Evolutionary conservation across 139 green algal genomes (phyloP).

Genomic region (Nannochloris sp.): DNA sequence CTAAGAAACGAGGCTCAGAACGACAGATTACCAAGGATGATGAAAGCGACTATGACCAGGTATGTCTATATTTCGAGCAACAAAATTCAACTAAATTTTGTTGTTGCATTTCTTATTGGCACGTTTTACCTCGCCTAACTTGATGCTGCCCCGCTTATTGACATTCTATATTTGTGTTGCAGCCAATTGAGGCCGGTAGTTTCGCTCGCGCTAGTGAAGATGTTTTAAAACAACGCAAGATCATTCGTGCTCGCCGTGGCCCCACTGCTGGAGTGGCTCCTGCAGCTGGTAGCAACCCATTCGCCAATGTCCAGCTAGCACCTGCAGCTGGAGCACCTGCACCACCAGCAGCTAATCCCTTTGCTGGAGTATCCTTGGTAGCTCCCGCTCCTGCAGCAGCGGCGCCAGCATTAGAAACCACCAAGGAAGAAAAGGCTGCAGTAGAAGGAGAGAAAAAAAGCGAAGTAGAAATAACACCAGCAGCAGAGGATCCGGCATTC

Average conservation of each 20-base stretch:
- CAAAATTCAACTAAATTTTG: not conserved
- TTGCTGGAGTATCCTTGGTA: constrained; percentile 9
- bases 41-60: constrained; percentile 27
- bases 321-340: not conserved
- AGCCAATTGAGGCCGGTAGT: constrained; percentile 21
- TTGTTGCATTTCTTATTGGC: not conserved
- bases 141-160: not conserved
- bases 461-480: not conserved
- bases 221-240: constrained; percentile 44
- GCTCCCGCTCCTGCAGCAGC: not conserved
- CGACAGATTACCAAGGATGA: constrained; percentile 60
- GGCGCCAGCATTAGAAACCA: not conserved
- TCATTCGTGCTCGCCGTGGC: constrained; percentile 33
- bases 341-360: constrained; percentile 20
- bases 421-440: not conserved
- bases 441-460: not conserved
- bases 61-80: too few species aligned
- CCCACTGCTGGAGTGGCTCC: not conserved
- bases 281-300: constrained; percentile 35
- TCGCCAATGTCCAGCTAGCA: constrained; percentile 39
- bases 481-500: not conserved
- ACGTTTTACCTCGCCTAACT: not conserved
- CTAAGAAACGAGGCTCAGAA: constrained; percentile 49
- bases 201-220: constrained; percentile 50
- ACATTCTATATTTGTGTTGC: not conserved